Base-by-base conservation (phyloP, 192 early-diverging fungal genomes). In the Coemansia sp. region DNA sequence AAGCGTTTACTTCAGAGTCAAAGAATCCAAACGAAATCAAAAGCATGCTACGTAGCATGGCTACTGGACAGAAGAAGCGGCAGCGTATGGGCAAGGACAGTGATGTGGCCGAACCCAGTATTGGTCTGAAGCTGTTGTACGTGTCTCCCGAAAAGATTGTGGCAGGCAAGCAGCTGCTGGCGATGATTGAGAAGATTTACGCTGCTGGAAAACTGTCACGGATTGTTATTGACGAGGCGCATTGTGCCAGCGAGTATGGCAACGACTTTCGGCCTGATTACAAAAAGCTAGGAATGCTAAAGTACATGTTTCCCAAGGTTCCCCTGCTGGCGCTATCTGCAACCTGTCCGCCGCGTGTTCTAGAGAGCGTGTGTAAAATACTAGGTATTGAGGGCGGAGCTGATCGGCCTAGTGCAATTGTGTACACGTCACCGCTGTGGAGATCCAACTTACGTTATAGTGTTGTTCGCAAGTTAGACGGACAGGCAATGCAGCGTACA, bases 281-380 rank as follows among this genome's bases (percentile, higher is more conserved):
- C 63, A 69, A 67, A 31, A 77, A 74, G 58, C 71, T 79, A 17
- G 79, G 82, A 4, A 71, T 84, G 49, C 71, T 86, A 19, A 75
- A 73, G 59, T 75, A 72, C 35, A 29, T 79, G 29, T 92, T 90
- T 60, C 87, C 87, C 1, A 60, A 76, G 1, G 74, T 87, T 1
- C 89, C 86, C 1, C 71, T 95, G 49, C 87, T 91, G 73, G 92
- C 91, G 3, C 70, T 95, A 39, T 91, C 93, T 2, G 92, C 92
- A 0, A 95, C 91, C 1, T 86, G 85, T 23, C 83, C 85, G 23
- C 82, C 80, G 22, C 75, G 72, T 22, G 78, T 85, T 17, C 80
- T 86, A 61, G 62, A 74, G 26, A 81, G 79, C 68, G 83, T 87
- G 19, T 59, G 81, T 53, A 58, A 59, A 39, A 86, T 85, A 21